Evolutionary conservation across 2,329 filamentous ascomycete genomes (phyloP).

Genomic region (Zymoseptoria ardabiliae): DNA sequence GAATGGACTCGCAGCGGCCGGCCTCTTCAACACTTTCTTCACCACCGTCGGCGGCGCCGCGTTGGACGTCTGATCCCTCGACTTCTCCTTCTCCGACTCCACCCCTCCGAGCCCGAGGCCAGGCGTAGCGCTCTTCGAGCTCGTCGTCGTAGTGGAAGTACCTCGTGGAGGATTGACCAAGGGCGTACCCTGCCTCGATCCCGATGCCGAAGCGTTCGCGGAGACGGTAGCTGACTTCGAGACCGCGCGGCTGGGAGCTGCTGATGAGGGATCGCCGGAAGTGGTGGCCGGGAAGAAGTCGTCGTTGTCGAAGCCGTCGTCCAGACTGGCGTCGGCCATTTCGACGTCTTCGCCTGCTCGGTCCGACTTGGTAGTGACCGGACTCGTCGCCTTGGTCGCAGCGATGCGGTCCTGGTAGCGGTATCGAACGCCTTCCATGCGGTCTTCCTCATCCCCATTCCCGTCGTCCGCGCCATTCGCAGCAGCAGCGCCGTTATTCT

Average conservation of each 20-base stretch:
- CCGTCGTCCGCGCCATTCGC: conserved; percentile 14
- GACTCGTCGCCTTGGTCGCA: conserved; percentile 13
- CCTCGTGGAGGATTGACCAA: conserved; percentile 1
- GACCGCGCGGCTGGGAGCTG: background rate
- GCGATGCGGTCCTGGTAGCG: conserved; percentile 25
- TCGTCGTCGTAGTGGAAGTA: background rate
- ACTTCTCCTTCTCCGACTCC: background rate
- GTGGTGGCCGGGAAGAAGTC: background rate
- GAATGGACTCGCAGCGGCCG: conserved; percentile 2
- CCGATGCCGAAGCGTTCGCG: background rate
- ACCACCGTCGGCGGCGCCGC: background rate
- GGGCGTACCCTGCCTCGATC: conserved; percentile 20
- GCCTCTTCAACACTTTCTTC: background rate
- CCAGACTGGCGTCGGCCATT: conserved; percentile 24
- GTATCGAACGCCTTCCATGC: conserved; percentile 32
- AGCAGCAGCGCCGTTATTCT: background rate
- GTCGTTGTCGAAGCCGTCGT: background rate
- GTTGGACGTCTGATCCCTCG: background rate
- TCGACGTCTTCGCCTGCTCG: conserved; percentile 22
- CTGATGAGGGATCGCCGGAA: background rate
- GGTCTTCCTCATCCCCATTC: conserved; percentile 24
- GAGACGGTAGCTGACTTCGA: background rate
- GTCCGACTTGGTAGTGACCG: background rate
- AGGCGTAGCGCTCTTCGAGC: background rate
- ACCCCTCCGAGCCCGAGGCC: background rate